Percentiles rank a stretch among this genome's conserved stretches.
phyloP scores from a whole-genome alignment of 257 asterid genomes.

The Nicotiana tabacum region DNA sequence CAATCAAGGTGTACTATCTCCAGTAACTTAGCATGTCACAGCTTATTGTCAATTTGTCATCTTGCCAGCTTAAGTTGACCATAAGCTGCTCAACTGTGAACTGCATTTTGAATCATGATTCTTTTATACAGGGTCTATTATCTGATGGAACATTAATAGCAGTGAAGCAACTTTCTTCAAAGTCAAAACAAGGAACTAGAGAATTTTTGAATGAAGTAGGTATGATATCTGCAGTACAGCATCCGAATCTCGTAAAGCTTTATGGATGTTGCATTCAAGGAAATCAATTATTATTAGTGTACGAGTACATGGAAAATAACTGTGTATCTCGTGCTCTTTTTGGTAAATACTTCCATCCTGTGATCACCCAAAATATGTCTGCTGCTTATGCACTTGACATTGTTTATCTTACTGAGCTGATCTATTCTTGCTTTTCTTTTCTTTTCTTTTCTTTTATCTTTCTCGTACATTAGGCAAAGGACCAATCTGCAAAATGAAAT shows the following conservation, averaged over 20 bases:
- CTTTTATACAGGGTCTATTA: slow-evolving; percentile 48
- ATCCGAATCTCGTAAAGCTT: slow-evolving; percentile 83
- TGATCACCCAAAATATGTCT: neutral
- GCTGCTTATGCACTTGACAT: neutral
- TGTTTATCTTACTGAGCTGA: neutral
- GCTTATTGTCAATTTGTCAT: neutral
- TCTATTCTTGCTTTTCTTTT: neutral
- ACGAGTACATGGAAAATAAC: slow-evolving; percentile 88
- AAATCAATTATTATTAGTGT: slow-evolving; percentile 61
- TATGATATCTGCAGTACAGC: slow-evolving; percentile 79
- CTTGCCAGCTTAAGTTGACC: neutral
- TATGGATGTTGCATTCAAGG: slow-evolving; percentile 91
- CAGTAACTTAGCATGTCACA: too few species aligned
- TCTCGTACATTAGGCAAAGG: slow-evolving; percentile 43
- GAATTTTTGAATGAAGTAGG: slow-evolving; percentile 89
- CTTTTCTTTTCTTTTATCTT: neutral
- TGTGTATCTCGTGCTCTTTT: slow-evolving; percentile 75
- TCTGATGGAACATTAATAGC: slow-evolving; percentile 86
- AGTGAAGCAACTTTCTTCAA: slow-evolving; percentile 88
- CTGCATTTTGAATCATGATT: neutral
- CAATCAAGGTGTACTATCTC: neutral
- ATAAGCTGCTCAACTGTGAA: neutral
- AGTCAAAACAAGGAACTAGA: slow-evolving; percentile 82
- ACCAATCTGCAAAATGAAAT: slow-evolving; percentile 30
- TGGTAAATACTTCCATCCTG: slow-evolving; percentile 38